A percentile compares a stretch with the other conserved stretches of the same genome.
phyloP scores from a whole-genome alignment of 208 protist species.

The Acanthamoeba healyi region DNA sequence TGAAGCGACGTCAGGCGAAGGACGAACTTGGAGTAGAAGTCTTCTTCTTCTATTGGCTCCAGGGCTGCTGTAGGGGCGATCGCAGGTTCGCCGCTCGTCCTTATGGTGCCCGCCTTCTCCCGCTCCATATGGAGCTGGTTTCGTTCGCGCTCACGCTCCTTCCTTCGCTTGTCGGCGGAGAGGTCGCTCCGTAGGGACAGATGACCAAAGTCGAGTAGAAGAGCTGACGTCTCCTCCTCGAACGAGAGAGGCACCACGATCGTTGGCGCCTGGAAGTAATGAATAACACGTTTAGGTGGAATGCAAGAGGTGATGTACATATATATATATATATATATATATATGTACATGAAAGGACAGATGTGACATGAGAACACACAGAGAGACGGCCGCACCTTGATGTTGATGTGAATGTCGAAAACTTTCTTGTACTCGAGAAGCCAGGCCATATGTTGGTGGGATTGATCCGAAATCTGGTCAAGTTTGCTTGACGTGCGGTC shows the following conservation, averaged over 20 bases:
- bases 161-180: conserved; percentile 2
- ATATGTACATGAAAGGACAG: no score
- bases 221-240: background rate
- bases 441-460: conserved; percentile 48
- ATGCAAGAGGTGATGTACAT: no score
- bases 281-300: no score
- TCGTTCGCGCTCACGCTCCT: background rate
- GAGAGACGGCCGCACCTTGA: conserved; percentile 28
- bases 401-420: conserved; percentile 30
- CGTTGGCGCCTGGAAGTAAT: conserved; percentile 60
- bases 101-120: background rate
- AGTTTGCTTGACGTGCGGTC: background rate
- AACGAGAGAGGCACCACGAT: conserved; percentile 57
- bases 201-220: conserved; percentile 66
- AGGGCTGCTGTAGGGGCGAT: background rate
- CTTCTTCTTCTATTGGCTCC: no score
- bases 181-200: conserved; percentile 63
- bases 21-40: conserved; percentile 70
- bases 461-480: conserved; percentile 15
- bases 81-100: background rate
- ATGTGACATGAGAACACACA: background rate
- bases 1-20: conserved; percentile 60
- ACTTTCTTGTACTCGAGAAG: conserved; percentile 62
- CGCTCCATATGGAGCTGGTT: background rate
- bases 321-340: background rate